A percentile compares a stretch with the other conserved stretches of the same genome.
phyloP scores from a whole-genome alignment of 2,329 filamentous ascomycete genomes.

The Stachybotrys chartarum region DNA sequence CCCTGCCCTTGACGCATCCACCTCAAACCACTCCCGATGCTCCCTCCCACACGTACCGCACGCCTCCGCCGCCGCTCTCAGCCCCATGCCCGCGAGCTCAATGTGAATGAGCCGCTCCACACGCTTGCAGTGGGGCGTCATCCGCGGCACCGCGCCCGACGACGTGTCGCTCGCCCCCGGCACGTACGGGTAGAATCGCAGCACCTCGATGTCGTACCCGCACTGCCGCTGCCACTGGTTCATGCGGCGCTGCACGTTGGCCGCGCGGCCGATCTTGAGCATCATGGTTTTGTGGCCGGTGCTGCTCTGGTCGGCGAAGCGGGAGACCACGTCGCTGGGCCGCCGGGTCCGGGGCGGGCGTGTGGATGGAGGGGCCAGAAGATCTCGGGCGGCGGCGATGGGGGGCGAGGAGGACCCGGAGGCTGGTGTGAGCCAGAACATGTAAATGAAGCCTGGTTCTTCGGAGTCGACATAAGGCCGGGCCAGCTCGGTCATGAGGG shows the following conservation, averaged over 20 bases:
- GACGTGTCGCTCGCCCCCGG: slow-evolving; percentile 30
- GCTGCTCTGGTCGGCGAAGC: slow-evolving; percentile 32
- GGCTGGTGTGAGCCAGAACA: slow-evolving; percentile 85
- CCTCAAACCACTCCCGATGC: slow-evolving; percentile 94
- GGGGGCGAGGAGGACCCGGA: slow-evolving; percentile 46
- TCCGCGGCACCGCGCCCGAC: slow-evolving; percentile 40
- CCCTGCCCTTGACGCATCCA: slow-evolving; percentile 65
- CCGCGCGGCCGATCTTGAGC: slow-evolving; percentile 59
- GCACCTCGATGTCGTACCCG: slow-evolving; percentile 77
- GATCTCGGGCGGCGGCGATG: slow-evolving; percentile 50
- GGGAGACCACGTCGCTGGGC: slow-evolving; percentile 47
- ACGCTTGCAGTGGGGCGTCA: slow-evolving; percentile 77
- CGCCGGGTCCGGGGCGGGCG: slow-evolving; percentile 30
- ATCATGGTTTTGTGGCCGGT: slow-evolving; percentile 52
- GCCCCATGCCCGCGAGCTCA: slow-evolving; percentile 62
- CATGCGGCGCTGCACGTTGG: slow-evolving; percentile 84
- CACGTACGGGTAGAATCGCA: slow-evolving; percentile 87
- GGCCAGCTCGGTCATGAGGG: slow-evolving; percentile 68
- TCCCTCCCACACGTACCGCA: slow-evolving; percentile 76
- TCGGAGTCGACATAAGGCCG: slow-evolving; percentile 60
- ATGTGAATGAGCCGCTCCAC: slow-evolving; percentile 88
- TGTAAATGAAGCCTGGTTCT: slow-evolving; percentile 92
- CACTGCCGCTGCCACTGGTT: slow-evolving; percentile 94
- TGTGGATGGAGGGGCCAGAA: slow-evolving; percentile 42
- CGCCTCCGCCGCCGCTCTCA: slow-evolving; percentile 44